Base-by-base conservation (phyloP, 208 protist species). In the Leishmania guyanensis region DNA sequence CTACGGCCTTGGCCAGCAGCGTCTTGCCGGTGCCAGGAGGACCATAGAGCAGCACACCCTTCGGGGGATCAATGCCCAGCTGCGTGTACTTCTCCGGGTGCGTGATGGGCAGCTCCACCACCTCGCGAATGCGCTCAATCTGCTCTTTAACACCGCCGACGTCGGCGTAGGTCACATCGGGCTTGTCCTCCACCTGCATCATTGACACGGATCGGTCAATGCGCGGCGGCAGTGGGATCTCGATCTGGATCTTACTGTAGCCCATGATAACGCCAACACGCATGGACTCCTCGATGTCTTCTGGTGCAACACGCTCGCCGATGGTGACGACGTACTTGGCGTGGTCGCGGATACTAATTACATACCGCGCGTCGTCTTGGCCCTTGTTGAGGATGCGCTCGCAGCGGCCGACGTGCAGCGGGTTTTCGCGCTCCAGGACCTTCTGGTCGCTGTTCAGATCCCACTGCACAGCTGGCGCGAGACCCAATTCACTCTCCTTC, bases 211-310 rank as follows among this genome's bases (percentile, higher is more conserved):
- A 99, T 14, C 99, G 98, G 88, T 99, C 99, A 85, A 99, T 99
- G 82, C 99, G 98, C 26, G 99, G 99, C n/a, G 99, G 99, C 56
- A 99, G 97, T 39, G 99, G 99, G 73, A 99, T 99, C 88, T 99
- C 98, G 89, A 99, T 99, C 87, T 99, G 96, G 86, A 99, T 99
- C 82, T 99, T 99, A 78, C 87, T 98, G 74, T 99, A 98, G 75
- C 99, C 99, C 78, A 99, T 93, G 43, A 96, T 82, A 36, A 99
- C 94, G 71, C 99, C 99, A 29, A 99, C 99, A 73, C 99, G 97
- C 99, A 99, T 99, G 60, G 97, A 99, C 91, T 99, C 99, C 89
- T 99, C 99, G 82, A 99, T 99, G 88, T 99, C 99, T 48, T 99
- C 99, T 43, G 99, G 99, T 6, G 99, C 95, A 12, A 99, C 97